Evolutionary conservation across 129 eudicot species (phyloP).

Genomic region (Artemisia argyi): DNA sequence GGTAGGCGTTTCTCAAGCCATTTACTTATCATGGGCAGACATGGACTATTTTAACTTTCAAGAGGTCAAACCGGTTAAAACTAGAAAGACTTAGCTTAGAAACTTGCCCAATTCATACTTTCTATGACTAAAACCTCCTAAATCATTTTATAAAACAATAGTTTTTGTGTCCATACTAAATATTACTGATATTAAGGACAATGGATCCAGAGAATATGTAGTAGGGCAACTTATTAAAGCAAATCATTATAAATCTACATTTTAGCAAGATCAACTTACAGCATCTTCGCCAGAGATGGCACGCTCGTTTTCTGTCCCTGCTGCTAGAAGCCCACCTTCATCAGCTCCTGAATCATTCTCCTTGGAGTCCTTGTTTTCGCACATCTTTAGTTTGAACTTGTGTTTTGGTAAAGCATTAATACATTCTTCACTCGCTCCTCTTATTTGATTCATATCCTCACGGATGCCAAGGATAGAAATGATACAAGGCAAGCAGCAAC

Average conservation of each 20-base stretch:
- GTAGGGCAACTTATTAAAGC: too few species aligned
- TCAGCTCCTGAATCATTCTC: constrained; percentile 37
- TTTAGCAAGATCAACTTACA: constrained; percentile 37
- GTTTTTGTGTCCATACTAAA: too few species aligned
- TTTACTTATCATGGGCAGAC: not conserved
- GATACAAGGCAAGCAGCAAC: constrained; percentile 75
- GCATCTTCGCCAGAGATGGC: constrained; percentile 65
- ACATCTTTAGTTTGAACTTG: constrained; percentile 45
- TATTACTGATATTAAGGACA: not conserved
- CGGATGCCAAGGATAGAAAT: constrained; percentile 61
- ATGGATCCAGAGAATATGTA: not conserved
- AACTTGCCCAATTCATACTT: not conserved
- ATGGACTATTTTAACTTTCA: not conserved
- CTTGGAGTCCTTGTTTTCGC: constrained; percentile 15
- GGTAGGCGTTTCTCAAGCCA: too few species aligned
- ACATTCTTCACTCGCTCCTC: constrained; percentile 58
- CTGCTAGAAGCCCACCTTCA: constrained; percentile 57
- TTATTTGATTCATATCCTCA: constrained; percentile 51
- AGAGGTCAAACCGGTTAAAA: not conserved
- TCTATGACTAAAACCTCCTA: not conserved
- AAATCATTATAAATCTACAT: too few species aligned
- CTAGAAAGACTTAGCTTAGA: not conserved
- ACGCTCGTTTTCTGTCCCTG: constrained; percentile 69
- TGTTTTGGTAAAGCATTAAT: constrained; percentile 61
- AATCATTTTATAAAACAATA: not conserved